Percentiles rank a stretch among this genome's conserved stretches.
Evolutionary conservation across 23 red algal genomes (phyloP).

Genomic region (Chondrus crispus): DNA sequence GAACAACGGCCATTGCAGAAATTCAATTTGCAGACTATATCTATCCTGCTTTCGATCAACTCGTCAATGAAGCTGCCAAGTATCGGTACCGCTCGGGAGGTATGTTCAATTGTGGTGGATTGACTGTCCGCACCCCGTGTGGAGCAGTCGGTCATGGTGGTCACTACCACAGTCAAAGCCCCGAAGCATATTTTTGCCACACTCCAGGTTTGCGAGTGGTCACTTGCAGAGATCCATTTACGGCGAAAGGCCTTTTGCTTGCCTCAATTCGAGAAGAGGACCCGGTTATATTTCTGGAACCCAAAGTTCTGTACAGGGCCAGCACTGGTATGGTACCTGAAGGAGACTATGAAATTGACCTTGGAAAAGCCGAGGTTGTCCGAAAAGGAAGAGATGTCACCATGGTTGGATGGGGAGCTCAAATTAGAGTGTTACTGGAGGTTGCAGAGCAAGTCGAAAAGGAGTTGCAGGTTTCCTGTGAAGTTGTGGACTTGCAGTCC

Average conservation of each 20-base stretch:
- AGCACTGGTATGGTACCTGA: slow-evolving; percentile 34
- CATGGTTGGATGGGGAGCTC: slow-evolving; percentile 55
- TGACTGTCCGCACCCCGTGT: slow-evolving; percentile 60
- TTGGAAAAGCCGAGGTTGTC: slow-evolving; percentile 46
- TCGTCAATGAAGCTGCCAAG: slow-evolving; percentile 75
- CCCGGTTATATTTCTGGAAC: slow-evolving; percentile 80
- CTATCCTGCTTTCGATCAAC: slow-evolving; percentile 68
- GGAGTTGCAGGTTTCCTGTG: slow-evolving; percentile 21
- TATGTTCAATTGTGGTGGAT: slow-evolving; percentile 20
- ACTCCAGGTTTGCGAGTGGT: slow-evolving; percentile 76
- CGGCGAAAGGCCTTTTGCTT: slow-evolving; percentile 70
- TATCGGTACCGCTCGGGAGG: slow-evolving; percentile 73
- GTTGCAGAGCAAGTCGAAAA: slow-evolving; percentile 22
- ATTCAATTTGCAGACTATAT: slow-evolving; percentile 89
- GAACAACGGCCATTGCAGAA: slow-evolving; percentile 43
- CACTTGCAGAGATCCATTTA: slow-evolving; percentile 29
- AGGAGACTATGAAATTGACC: slow-evolving; percentile 25
- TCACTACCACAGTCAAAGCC: slow-evolving; percentile 64
- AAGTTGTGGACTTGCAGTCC: slow-evolving; percentile 65
- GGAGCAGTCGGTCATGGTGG: slow-evolving; percentile 76
- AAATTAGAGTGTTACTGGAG: slow-evolving; percentile 38
- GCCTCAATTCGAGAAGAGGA: slow-evolving; percentile 41
- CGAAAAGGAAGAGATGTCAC: slow-evolving; percentile 49
- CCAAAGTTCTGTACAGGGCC: slow-evolving; percentile 64
- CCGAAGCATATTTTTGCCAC: slow-evolving; percentile 71